Evolutionary conservation across 2,329 filamentous ascomycete genomes (phyloP).

Genomic region (Didymella exigua): DNA sequence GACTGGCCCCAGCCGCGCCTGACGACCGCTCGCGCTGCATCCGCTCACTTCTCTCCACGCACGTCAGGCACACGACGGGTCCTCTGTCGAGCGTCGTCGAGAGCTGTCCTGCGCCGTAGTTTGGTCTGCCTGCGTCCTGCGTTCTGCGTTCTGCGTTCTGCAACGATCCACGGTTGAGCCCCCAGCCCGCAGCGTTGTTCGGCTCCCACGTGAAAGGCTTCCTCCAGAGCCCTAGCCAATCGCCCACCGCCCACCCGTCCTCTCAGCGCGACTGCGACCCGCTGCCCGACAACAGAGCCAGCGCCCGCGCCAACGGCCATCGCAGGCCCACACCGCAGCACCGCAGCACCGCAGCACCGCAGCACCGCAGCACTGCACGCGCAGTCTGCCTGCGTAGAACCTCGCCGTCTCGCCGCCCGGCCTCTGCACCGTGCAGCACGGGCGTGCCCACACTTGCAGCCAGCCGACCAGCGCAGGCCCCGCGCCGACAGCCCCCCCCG

Average conservation of each 20-base stretch:
- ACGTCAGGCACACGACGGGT: conserved; percentile 30
- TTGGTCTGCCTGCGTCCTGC: neutral
- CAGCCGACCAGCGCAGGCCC: conserved; percentile 11
- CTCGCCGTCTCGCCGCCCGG: conserved; percentile 2
- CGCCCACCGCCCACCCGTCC: conserved; percentile 1
- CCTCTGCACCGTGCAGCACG: neutral
- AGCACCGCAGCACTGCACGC: conserved; percentile 1
- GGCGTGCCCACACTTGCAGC: neutral
- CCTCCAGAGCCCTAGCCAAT: neutral
- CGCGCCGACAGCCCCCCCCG: neutral
- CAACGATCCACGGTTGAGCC: neutral
- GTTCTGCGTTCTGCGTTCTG: neutral
- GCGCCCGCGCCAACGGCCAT: conserved; percentile 5
- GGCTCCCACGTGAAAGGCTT: conserved; percentile 24
- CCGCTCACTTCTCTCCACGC: conserved; percentile 33
- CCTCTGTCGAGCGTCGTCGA: conserved; percentile 17
- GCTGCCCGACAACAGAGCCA: neutral
- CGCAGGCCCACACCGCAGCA: conserved; percentile 10
- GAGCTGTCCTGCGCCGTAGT: conserved; percentile 1
- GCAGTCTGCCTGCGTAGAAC: no score
- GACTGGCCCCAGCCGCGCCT: conserved; percentile 35
- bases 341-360: conserved; percentile 6
- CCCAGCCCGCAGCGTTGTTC: neutral
- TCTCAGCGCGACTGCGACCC: conserved; percentile 6
- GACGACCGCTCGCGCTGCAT: conserved; percentile 21